Percentiles rank a stretch among this genome's conserved stretches.
Conservation (phyloP, 352 stramenopile species). For the Blastocystis sp. region DNA sequence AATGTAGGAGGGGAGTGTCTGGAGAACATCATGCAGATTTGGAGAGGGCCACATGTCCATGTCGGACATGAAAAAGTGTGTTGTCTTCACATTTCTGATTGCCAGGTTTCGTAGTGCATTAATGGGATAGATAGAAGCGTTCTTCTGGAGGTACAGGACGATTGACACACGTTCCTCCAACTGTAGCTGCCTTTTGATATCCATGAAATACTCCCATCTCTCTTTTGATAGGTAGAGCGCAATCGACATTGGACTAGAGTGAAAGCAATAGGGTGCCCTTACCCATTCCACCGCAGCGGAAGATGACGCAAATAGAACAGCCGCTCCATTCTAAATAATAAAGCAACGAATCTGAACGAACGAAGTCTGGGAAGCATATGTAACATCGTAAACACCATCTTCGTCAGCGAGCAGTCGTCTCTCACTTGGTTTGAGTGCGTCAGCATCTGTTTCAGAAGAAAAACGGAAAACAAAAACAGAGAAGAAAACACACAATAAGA, state of each 20-base stretch:
- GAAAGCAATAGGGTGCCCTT: no score
- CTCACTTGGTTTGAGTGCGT: not conserved
- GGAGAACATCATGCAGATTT: not conserved
- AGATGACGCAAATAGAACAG: not conserved
- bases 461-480: not conserved
- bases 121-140: not conserved
- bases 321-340: not conserved
- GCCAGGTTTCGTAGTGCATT: not conserved
- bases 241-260: not conserved
- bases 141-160: not conserved
- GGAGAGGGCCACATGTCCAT: constrained; percentile 20
- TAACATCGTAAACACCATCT: not conserved
- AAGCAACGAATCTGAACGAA: not conserved
- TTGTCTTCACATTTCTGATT: not conserved
- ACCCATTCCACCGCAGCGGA: not conserved
- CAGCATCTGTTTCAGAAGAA: not conserved
- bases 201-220: not conserved
- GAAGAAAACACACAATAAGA: not conserved
- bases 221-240: not conserved
- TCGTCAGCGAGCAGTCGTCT: not conserved
- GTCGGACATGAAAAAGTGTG: constrained; percentile 13
- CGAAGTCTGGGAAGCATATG: not conserved
- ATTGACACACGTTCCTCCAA: not conserved
- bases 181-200: not conserved
- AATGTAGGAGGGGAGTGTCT: not conserved